Evolutionary conservation across 2,329 filamentous ascomycete species (phyloP).

Genomic region (Penicillium sp.): DNA sequence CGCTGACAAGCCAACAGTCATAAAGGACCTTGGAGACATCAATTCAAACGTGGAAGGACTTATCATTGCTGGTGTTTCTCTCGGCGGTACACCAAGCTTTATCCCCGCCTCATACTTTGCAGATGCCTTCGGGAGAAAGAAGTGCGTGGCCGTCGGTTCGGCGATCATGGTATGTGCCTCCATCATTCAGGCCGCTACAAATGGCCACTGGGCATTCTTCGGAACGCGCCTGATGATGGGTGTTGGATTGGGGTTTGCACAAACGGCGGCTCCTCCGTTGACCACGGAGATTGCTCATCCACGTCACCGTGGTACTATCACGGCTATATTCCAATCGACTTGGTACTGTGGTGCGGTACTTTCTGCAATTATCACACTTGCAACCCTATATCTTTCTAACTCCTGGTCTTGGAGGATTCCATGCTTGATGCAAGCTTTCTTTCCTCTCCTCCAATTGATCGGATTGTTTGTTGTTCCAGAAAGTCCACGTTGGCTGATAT

Average conservation of each 20-base stretch:
- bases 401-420: constrained; percentile 61
- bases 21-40: constrained; percentile 14
- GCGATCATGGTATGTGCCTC: constrained; percentile 31
- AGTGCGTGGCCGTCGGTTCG: constrained; percentile 50
- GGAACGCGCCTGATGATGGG: constrained; percentile 37
- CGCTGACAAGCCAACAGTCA: constrained; percentile 11
- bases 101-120: constrained; percentile 31
- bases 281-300: constrained; percentile 37
- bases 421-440: constrained; percentile 57
- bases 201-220: constrained; percentile 29
- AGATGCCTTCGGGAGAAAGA: constrained; percentile 51
- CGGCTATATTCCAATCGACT: constrained; percentile 35
- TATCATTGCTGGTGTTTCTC: constrained; percentile 27
- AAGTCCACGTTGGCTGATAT: constrained; percentile 65
- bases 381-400: constrained; percentile 18
- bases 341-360: constrained; percentile 29
- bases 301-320: constrained; percentile 31
- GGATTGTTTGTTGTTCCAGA: constrained; percentile 63
- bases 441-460: constrained; percentile 53
- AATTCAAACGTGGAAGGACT: constrained; percentile 21
- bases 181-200: constrained; percentile 27
- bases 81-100: constrained; percentile 25
- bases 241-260: constrained; percentile 40
- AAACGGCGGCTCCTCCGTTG: constrained; percentile 34
- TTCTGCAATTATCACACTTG: constrained; percentile 20